These are phyloP conservation scores for Pseudogymnoascus sp. DNA, from an alignment of 2,329 filamentous ascomycete genomes.

Conservation along the genomic window DNA sequence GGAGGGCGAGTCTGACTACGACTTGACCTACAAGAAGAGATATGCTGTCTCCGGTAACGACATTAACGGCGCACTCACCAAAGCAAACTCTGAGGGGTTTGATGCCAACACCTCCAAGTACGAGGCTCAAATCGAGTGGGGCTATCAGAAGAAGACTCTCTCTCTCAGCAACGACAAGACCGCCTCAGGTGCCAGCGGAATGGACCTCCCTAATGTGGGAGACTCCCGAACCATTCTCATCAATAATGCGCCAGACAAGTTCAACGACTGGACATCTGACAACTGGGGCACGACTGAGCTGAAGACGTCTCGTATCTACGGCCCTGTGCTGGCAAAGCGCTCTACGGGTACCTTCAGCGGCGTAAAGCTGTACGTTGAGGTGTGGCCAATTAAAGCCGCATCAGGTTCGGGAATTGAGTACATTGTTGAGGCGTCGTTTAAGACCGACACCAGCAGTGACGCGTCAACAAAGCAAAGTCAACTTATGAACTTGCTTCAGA, in stretches of 20 bases:
- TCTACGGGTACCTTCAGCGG: slow-evolving; percentile 27
- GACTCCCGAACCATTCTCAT: slow-evolving; percentile 22
- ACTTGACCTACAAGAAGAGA: slow-evolving; percentile 36
- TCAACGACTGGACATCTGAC: slow-evolving; percentile 25
- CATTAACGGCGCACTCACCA: slow-evolving; percentile 27
- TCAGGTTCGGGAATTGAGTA: slow-evolving; percentile 23
- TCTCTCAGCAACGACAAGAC: slow-evolving; percentile 30
- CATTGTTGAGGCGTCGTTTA: slow-evolving; percentile 29
- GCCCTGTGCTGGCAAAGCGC: slow-evolving; percentile 28
- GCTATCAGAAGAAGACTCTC: slow-evolving; percentile 32
- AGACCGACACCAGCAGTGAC: slow-evolving; percentile 18
- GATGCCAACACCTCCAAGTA: slow-evolving; percentile 27
- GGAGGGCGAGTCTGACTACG: slow-evolving; percentile 28
- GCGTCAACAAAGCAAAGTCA: slow-evolving; percentile 18
- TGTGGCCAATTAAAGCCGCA: slow-evolving; percentile 27
- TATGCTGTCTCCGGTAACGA: slow-evolving; percentile 26
- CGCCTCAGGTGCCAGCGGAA: slow-evolving; percentile 23
- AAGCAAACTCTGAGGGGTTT: slow-evolving; percentile 30
- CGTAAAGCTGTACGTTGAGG: slow-evolving; percentile 28
- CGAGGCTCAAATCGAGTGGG: slow-evolving; percentile 33
- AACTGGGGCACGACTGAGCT: slow-evolving; percentile 26
- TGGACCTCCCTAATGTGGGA: slow-evolving; percentile 21
- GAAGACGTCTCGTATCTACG: slow-evolving; percentile 25
- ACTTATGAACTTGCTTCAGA: slow-evolving; percentile 20
- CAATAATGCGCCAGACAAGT: slow-evolving; percentile 27